These are phyloP conservation scores for Calophaca sinica DNA, from an alignment of 306 rosid species.

Conservation along the genomic window DNA sequence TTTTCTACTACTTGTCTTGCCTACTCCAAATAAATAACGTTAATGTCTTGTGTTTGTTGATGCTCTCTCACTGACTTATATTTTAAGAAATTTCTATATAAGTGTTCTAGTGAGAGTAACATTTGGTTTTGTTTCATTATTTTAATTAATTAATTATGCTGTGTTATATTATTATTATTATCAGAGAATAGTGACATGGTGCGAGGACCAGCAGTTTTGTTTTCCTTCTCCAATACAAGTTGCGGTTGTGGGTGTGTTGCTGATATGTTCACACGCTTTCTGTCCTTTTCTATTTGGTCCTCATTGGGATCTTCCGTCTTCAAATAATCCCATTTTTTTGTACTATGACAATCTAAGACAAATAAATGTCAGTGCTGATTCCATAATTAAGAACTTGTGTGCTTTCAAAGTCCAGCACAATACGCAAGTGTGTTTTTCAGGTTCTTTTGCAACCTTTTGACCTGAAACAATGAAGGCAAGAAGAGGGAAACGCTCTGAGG, in stretches of 20 bases:
- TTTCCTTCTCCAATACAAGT: constrained; percentile 67
- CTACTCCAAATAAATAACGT: neutral
- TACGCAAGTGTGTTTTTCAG: constrained; percentile 42
- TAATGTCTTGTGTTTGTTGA: constrained; percentile 24
- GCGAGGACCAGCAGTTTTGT: constrained; percentile 65
- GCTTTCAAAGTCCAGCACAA: constrained; percentile 46
- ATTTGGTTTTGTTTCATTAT: constrained; percentile 32
- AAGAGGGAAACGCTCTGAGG: constrained; percentile 84
- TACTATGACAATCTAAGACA: constrained; percentile 19
- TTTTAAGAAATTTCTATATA: constrained; percentile 27
- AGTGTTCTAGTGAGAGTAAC: constrained; percentile 57
- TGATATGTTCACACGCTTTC: constrained; percentile 54
- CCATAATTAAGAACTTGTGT: constrained; percentile 57
- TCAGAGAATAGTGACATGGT: constrained; percentile 53
- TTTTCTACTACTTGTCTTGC: constrained; percentile 8
- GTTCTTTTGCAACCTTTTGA: constrained; percentile 47
- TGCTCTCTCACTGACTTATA: constrained; percentile 5
- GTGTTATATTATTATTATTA: constrained; percentile 38
- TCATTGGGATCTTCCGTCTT: constrained; percentile 44
- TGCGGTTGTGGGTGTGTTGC: constrained; percentile 54
- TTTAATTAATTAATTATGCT: constrained; percentile 35
- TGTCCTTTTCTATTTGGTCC: constrained; percentile 65
- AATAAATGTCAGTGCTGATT: constrained; percentile 46
- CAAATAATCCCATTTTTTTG: constrained; percentile 42
- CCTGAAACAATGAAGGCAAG: constrained; percentile 65